These are phyloP conservation scores for Phyllosticta paracitricarpa DNA, from an alignment of 2,329 filamentous ascomycete species.

Conservation along the genomic window DNA sequence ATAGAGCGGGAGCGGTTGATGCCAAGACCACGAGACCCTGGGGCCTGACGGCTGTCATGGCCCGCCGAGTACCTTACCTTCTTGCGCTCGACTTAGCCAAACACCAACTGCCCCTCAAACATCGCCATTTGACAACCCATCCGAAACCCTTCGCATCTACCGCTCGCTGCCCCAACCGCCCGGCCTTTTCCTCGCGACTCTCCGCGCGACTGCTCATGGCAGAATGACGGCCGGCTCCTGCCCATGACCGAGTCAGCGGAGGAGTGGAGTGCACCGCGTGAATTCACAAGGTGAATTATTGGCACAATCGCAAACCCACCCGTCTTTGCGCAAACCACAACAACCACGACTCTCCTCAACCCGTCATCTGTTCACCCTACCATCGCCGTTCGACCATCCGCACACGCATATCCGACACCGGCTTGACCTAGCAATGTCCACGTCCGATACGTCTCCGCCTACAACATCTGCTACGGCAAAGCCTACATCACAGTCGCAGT, in stretches of 20 bases:
- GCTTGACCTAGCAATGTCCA: constrained; percentile 20
- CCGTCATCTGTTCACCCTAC: constrained; percentile 5
- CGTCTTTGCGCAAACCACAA: not conserved
- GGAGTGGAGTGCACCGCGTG: constrained; percentile 2
- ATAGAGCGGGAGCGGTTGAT: not conserved
- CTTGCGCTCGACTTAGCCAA: not conserved
- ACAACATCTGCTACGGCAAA: constrained; percentile 18
- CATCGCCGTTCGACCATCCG: constrained; percentile 6
- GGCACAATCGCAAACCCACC: not conserved
- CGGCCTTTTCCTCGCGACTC: not conserved
- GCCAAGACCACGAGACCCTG: constrained; percentile 2
- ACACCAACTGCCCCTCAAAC: not conserved
- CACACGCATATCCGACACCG: constrained; percentile 1
- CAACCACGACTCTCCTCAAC: not conserved
- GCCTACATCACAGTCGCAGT: not conserved
- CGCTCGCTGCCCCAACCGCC: not conserved
- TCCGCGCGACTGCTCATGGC: constrained; percentile 1
- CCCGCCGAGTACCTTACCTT: constrained; percentile 4
- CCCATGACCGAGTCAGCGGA: constrained; percentile 11
- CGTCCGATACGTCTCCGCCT: constrained; percentile 21
- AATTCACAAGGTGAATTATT: constrained; percentile 6
- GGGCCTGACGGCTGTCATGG: constrained; percentile 5
- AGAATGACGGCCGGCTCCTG: constrained; percentile 9
- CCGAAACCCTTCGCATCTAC: not conserved
- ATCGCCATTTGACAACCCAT: constrained; percentile 1